These are phyloP conservation scores for Didymella keratinophila DNA, from an alignment of 2,329 filamentous ascomycete genomes.

Conservation along the genomic window DNA sequence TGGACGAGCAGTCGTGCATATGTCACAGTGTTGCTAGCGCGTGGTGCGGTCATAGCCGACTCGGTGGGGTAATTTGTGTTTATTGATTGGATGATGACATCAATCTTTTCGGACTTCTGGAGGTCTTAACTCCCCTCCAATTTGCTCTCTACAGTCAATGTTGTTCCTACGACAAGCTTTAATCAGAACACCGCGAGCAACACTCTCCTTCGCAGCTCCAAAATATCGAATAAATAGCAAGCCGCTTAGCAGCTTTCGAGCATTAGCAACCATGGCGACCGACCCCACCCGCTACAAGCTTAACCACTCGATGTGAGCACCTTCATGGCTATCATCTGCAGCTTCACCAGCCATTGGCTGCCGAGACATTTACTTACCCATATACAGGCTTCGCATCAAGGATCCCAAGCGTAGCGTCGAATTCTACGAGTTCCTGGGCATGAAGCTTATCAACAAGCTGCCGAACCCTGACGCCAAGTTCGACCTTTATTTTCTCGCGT, in stretches of 20 bases:
- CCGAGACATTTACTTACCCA: constrained; percentile 13
- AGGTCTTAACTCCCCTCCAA: constrained; percentile 18
- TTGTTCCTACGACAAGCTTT: constrained; percentile 30
- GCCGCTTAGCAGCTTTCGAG: constrained; percentile 26
- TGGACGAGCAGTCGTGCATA: too few relatives aligned
- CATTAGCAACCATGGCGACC: constrained; percentile 61
- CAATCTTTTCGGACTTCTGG: constrained; percentile 48
- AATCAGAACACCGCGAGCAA: constrained; percentile 15
- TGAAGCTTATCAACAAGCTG: constrained; percentile 82
- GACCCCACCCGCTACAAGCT: constrained; percentile 70
- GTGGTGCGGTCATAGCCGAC: constrained; percentile 24
- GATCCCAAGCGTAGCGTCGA: constrained; percentile 85
- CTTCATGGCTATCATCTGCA: constrained; percentile 16
- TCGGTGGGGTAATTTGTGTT: constrained; percentile 28
- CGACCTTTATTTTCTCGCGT: constrained; percentile 93
- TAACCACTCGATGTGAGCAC: constrained; percentile 63
- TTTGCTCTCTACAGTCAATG: constrained; percentile 32
- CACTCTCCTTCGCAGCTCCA: constrained; percentile 17
- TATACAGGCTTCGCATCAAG: constrained; percentile 75
- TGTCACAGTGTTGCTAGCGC: constrained; percentile 13
- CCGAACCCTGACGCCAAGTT: constrained; percentile 89
- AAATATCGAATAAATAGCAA: constrained; percentile 18
- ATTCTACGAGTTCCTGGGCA: constrained; percentile 92
- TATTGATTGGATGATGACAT: constrained; percentile 27
- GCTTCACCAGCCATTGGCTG: constrained; percentile 14